Evolutionary conservation across 129 eudicot species (phyloP), one percentile per base, ranked within the genome.

Genomic region (Chrysanthemum makinoi): DNA sequence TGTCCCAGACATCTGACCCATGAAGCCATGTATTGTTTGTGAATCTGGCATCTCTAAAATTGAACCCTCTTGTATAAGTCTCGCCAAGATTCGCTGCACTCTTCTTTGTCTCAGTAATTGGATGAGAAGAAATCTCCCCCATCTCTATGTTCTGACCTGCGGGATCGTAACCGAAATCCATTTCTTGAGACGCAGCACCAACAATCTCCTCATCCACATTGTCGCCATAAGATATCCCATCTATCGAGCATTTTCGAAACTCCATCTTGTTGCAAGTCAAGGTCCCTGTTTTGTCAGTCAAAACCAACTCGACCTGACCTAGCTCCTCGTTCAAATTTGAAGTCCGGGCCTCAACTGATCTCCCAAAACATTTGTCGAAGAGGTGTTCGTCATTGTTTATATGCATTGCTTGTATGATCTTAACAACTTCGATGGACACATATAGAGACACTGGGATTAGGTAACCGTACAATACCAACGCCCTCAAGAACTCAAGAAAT

Each of bases 251-350:
- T 70, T 84, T 84, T 68, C 85, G 59, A 10, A 84, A 84, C 69
- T 84, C 85, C 88, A 84, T 84, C 19, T 80, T 83, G 51, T 84
- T 84, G 61, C 85, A 84, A 53, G 88, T 84, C 62, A 84, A 80
- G 16, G 88, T 84, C 75, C 88, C 88, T 0, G 85, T 84, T 70
- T 84, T 84, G 26, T 84, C 85, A 5, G 79, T 65, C 63, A 84
- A 74, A 51, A 84, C 75, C 72, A 84, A 77, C 70, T 84, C 88
- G 0, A 84, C 88, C 65, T 84, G 88, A 54, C 88, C 85, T 9
- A 80, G 85, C 58, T 80, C 88, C 77, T 84, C 88, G 33, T 84
- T 84, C 76, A 84, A 60, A 74, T 84, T 84, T 5, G 88, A 84
- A 22, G 88, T 84, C 51, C 85, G 65, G 7, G 85, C 85, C 43